phyloP scores from a whole-genome alignment of 1,284 basidiomycete genomes.

The Cystobasidiaceae sp. region DNA sequence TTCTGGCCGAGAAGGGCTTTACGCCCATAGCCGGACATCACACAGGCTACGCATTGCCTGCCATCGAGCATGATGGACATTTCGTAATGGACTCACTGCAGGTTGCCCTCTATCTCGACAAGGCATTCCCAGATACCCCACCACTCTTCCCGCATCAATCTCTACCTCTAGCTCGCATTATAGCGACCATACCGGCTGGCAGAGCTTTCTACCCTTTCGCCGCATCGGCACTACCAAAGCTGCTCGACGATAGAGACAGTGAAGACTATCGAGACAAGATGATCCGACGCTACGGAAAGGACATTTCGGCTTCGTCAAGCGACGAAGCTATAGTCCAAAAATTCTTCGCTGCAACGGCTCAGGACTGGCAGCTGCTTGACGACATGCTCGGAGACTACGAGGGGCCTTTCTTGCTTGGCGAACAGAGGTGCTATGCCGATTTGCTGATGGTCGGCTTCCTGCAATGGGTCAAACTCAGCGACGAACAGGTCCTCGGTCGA shows the following conservation, averaged over 20 bases:
- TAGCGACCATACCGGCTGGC: not conserved
- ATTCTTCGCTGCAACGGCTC: not conserved
- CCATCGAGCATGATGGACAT: not conserved
- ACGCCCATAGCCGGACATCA: not conserved
- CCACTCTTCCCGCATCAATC: not conserved
- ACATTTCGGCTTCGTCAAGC: not conserved
- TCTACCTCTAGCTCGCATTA: not conserved
- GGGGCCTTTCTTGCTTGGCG: not conserved
- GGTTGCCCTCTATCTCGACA: not conserved
- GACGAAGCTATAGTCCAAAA: not conserved
- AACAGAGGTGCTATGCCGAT: not conserved
- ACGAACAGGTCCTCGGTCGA: too few relatives aligned
- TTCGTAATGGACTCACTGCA: not conserved
- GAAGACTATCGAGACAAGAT: not conserved
- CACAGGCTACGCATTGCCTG: not conserved
- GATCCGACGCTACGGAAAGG: not conserved
- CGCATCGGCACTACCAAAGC: not conserved
- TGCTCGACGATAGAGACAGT: not conserved
- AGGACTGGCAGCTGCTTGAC: not conserved
- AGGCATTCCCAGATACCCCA: not conserved
- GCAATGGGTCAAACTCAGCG: too few relatives aligned
- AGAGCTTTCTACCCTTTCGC: not conserved
- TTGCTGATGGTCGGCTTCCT: not conserved
- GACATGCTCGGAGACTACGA: not conserved
- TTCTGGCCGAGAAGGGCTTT: not conserved